Conservation (phyloP, 805 yeast genomes). For the Suhomyces vadensis region DNA sequence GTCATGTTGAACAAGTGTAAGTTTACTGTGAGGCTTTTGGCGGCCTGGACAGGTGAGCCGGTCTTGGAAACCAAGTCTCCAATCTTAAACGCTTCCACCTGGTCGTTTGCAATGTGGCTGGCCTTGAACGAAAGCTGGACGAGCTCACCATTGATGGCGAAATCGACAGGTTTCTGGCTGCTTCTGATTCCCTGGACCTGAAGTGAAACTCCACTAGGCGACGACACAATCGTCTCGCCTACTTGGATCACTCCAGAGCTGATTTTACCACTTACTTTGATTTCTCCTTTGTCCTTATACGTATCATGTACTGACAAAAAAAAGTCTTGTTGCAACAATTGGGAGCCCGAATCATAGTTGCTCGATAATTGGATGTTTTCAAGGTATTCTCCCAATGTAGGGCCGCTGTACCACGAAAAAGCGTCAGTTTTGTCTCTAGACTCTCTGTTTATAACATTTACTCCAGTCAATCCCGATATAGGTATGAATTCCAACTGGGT, state of each 20-base stretch:
- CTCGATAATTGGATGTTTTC: constrained; percentile 31
- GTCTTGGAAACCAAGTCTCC: constrained; percentile 53
- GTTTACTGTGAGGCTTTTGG: constrained; percentile 27
- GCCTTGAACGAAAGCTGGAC: constrained; percentile 49
- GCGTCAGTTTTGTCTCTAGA: constrained; percentile 21
- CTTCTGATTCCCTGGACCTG: constrained; percentile 43
- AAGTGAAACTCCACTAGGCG: constrained; percentile 51
- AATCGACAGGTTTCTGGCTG: constrained; percentile 45
- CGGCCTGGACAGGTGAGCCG: constrained; percentile 26
- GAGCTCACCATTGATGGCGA: constrained; percentile 61
- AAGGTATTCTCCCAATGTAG: constrained; percentile 42
- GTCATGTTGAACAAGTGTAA: constrained; percentile 44
- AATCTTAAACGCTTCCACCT: constrained; percentile 56
- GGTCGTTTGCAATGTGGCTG: constrained; percentile 48
- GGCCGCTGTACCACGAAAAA: constrained; percentile 50
- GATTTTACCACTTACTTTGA: constrained; percentile 63
- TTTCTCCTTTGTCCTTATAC: constrained; percentile 46
- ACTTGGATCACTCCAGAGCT: constrained; percentile 67
- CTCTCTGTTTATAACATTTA: constrained; percentile 55
- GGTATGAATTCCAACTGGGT: constrained; percentile 58
- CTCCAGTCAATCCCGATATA: constrained; percentile 68
- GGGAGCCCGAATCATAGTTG: constrained; percentile 13
- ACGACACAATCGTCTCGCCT: constrained; percentile 62
- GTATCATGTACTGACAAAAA: constrained; percentile 66
- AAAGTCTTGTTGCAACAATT: constrained; percentile 45